phyloP scores from a whole-genome alignment of 2,329 filamentous ascomycete species.

The Aspergillus sclerotialis region DNA sequence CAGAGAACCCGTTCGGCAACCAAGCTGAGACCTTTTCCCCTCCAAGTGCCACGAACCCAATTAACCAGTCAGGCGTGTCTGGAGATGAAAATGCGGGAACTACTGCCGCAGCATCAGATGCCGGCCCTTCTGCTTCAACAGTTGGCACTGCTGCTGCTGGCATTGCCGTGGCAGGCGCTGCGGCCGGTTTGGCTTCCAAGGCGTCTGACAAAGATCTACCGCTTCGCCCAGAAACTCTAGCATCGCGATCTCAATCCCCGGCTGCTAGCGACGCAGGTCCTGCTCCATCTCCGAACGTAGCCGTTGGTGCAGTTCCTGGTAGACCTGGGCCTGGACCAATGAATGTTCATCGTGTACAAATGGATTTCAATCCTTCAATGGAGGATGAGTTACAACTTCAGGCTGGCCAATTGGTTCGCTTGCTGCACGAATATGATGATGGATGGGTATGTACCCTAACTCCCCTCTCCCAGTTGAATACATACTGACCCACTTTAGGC shows the following conservation, averaged over 20 bases:
- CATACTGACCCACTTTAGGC: slow-evolving; percentile 50
- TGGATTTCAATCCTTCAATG: slow-evolving; percentile 89
- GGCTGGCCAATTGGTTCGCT: slow-evolving; percentile 74
- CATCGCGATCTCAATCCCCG: slow-evolving; percentile 15
- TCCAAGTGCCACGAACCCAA: slow-evolving; percentile 1
- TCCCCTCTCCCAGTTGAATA: slow-evolving; percentile 9
- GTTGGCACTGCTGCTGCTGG: slow-evolving; percentile 36
- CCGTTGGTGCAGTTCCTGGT: slow-evolving; percentile 7
- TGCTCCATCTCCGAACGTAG: slow-evolving; percentile 3
- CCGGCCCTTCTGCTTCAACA: slow-evolving; percentile 24
- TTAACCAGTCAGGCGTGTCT: slow-evolving; percentile 5
- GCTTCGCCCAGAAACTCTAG: slow-evolving; percentile 13
- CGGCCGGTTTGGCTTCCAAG: slow-evolving; percentile 27
- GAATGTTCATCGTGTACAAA: slow-evolving; percentile 84
- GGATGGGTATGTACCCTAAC: slow-evolving; percentile 69
- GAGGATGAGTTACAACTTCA: slow-evolving; percentile 81
- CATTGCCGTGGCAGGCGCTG: slow-evolving; percentile 33
- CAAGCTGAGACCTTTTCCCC: slow-evolving; percentile 45
- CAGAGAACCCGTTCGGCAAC: slow-evolving; percentile 65
- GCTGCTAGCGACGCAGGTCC: slow-evolving; percentile 14
- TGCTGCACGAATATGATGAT: slow-evolving; percentile 95
- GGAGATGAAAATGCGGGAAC: slow-evolving; percentile 1
- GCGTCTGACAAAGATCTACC: slow-evolving; percentile 13
- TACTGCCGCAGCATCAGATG: slow-evolving; percentile 6
- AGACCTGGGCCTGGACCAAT: slow-evolving; percentile 39